Evolutionary conservation across 495 filamentous ascomycete species (phyloP).

Genomic region (Evansstolkia leycettana): DNA sequence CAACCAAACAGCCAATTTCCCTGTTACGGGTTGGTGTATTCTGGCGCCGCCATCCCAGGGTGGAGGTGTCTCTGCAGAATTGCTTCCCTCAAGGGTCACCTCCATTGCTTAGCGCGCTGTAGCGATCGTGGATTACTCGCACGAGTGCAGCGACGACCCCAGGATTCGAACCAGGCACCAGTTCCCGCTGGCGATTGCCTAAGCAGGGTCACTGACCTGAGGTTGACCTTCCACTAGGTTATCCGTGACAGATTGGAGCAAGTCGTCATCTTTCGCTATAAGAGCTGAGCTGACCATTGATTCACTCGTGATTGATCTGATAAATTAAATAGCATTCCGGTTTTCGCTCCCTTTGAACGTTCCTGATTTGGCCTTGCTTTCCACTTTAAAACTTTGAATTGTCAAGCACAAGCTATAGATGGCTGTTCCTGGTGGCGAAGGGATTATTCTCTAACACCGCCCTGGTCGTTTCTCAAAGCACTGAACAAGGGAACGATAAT

Average conservation of each 20-base stretch:
- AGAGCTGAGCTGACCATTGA: too few relatives aligned
- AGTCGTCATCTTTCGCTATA: too few relatives aligned
- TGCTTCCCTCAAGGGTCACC: slow-evolving; percentile 52
- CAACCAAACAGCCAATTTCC: slow-evolving; percentile 29
- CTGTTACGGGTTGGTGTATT: slow-evolving; percentile 41
- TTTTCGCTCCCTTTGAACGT: too few relatives aligned
- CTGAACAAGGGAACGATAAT: too few relatives aligned
- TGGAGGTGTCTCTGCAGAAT: slow-evolving; percentile 53
- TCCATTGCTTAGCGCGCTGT: slow-evolving; percentile 47
- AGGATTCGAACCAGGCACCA: slow-evolving; percentile 51
- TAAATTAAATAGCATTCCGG: too few relatives aligned
- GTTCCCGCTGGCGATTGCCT: slow-evolving; percentile 27
- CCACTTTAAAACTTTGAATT: too few relatives aligned
- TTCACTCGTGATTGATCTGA: too few relatives aligned
- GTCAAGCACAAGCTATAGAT: too few relatives aligned
- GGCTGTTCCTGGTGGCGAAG: too few relatives aligned
- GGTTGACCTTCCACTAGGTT: slow-evolving; percentile 33
- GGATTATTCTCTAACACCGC: too few relatives aligned
- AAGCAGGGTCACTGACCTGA: slow-evolving; percentile 32
- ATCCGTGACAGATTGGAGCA: slow-evolving; percentile 33
- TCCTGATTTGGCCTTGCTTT: too few relatives aligned
- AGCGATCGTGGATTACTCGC: slow-evolving; percentile 50
- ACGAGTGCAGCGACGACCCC: slow-evolving; percentile 46
- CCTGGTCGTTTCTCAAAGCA: too few relatives aligned
- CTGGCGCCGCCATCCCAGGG: slow-evolving; percentile 47